A percentile compares a stretch with the other conserved stretches of the same genome.
Conservation (phyloP, 2,329 filamentous ascomycete species). For the Ophiostoma triangulosporum region DNA sequence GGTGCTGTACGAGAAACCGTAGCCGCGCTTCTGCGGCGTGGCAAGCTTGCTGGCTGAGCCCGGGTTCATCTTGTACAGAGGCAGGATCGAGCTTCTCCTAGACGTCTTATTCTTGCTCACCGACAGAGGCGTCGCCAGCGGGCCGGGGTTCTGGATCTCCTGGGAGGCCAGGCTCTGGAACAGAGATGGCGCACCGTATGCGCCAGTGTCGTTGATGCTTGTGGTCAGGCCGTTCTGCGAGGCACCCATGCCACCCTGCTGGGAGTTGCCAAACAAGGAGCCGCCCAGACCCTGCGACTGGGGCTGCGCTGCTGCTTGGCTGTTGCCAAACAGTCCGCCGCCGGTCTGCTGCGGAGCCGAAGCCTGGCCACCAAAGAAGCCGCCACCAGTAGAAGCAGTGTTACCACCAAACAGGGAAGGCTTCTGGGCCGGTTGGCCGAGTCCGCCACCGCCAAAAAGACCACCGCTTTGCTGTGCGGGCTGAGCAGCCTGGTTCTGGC, state of each 20-base stretch:
- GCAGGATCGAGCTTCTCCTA: constrained; percentile 66
- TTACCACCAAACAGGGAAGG: constrained; percentile 40
- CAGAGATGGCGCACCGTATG: constrained; percentile 78
- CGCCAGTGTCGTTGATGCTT: constrained; percentile 69
- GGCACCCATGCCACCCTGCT: constrained; percentile 29
- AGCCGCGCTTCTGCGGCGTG: constrained; percentile 76
- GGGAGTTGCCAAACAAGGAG: constrained; percentile 47
- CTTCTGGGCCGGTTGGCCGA: constrained; percentile 35
- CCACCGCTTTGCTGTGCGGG: constrained; percentile 30
- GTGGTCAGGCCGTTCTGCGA: constrained; percentile 58
- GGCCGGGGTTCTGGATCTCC: constrained; percentile 62
- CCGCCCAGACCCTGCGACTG: constrained; percentile 29
- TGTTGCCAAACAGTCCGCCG: constrained; percentile 32
- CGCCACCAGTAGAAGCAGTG: constrained; percentile 28
- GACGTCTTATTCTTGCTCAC: constrained; percentile 54
- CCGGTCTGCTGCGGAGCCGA: constrained; percentile 24
- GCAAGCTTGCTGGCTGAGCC: constrained; percentile 64
- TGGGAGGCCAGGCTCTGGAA: constrained; percentile 59
- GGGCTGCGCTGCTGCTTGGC: constrained; percentile 35
- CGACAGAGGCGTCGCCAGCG: constrained; percentile 78
- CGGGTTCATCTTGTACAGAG: constrained; percentile 78
- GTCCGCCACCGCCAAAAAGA: constrained; percentile 32
- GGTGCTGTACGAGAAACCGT: constrained; percentile 84
- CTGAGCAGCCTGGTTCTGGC: constrained; percentile 32
- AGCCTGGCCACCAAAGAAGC: constrained; percentile 41